Conservation (phyloP, 495 filamentous ascomycete species). For the Penicillium flavigenum region DNA sequence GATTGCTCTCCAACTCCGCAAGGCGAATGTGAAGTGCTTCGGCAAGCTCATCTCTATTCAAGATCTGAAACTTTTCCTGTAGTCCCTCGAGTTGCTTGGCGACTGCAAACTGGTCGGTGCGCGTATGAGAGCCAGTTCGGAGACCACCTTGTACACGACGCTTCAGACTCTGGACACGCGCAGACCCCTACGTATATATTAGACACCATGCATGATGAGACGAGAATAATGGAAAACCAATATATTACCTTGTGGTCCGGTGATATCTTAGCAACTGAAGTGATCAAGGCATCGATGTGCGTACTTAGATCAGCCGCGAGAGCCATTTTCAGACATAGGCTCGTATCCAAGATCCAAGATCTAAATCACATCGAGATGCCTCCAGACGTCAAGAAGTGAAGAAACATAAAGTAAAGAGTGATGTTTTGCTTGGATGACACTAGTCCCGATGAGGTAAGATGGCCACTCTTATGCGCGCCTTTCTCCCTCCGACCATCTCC, state of each 20-base stretch:
- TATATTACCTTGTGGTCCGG: constrained; percentile 30
- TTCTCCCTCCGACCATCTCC: constrained; percentile 18
- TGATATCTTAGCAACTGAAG: constrained; percentile 26
- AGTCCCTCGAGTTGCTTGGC: constrained; percentile 70
- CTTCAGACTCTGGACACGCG: constrained; percentile 28
- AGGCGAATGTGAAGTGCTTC: constrained; percentile 68
- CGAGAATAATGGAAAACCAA: constrained; percentile 12
- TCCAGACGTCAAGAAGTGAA: constrained; percentile 8
- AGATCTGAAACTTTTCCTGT: constrained; percentile 82
- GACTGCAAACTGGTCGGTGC: constrained; percentile 89
- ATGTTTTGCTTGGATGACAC: constrained; percentile 24
- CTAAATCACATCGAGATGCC: constrained; percentile 2
- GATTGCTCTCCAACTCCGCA: constrained; percentile 52
- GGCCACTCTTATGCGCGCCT: constrained; percentile 17
- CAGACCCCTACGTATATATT: constrained; percentile 40
- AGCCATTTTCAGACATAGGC: constrained; percentile 42
- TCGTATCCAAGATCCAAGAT: not conserved
- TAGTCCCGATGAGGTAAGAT: constrained; percentile 36
- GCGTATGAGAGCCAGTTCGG: constrained; percentile 59
- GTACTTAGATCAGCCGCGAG: constrained; percentile 39
- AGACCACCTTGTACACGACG: constrained; percentile 32
- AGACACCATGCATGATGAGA: constrained; percentile 32
- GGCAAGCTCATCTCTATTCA: constrained; percentile 76
- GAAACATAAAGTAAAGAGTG: constrained; percentile 15
- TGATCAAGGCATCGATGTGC: constrained; percentile 42